A percentile compares a stretch with the other conserved stretches of the same genome.
Evolutionary conservation across 2,329 filamentous ascomycete genomes (phyloP).

Genomic region (Talaromyces sp.): DNA sequence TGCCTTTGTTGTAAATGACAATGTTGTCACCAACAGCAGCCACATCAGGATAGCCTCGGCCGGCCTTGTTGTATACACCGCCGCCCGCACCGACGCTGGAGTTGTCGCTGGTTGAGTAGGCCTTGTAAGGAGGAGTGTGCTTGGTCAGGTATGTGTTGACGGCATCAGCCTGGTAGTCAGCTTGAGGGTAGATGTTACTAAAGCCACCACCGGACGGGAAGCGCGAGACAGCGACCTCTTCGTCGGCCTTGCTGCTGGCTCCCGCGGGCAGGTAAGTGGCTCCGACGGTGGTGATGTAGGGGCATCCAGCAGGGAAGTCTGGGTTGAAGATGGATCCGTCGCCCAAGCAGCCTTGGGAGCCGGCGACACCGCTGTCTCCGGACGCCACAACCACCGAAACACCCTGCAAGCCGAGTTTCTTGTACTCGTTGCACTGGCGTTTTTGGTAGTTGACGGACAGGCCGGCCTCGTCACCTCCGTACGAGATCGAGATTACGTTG

Average conservation of each 20-base stretch:
- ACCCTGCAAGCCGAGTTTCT: slow-evolving; percentile 45
- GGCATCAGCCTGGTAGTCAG: slow-evolving; percentile 37
- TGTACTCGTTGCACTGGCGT: slow-evolving; percentile 42
- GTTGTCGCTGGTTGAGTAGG: slow-evolving; percentile 29
- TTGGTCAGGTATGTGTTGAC: slow-evolving; percentile 37
- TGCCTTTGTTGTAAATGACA: slow-evolving; percentile 22
- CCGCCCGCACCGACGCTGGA: slow-evolving; percentile 29
- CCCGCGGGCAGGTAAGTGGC: slow-evolving; percentile 28
- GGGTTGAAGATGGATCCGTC: slow-evolving; percentile 44
- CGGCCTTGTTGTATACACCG: slow-evolving; percentile 43
- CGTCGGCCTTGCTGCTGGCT: slow-evolving; percentile 22
- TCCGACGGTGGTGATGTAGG: slow-evolving; percentile 49
- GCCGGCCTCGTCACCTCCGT: slow-evolving; percentile 51
- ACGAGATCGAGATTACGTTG: slow-evolving; percentile 54
- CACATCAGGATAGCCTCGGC: slow-evolving; percentile 59
- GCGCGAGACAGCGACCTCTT: slow-evolving; percentile 23
- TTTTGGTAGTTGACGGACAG: slow-evolving; percentile 53
- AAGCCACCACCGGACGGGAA: slow-evolving; percentile 44
- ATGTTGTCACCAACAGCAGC: slow-evolving; percentile 46
- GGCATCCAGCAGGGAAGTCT: slow-evolving; percentile 46
- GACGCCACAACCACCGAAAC: slow-evolving; percentile 27
- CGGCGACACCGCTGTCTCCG: slow-evolving; percentile 25
- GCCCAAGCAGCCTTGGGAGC: slow-evolving; percentile 31
- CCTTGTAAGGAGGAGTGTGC: slow-evolving; percentile 26
- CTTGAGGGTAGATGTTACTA: slow-evolving; percentile 41